Evolutionary conservation across 768 basidiomycete genomes (phyloP), one percentile per base, ranked within the genome.

Genomic region (Pleurotus tuber-regium): DNA sequence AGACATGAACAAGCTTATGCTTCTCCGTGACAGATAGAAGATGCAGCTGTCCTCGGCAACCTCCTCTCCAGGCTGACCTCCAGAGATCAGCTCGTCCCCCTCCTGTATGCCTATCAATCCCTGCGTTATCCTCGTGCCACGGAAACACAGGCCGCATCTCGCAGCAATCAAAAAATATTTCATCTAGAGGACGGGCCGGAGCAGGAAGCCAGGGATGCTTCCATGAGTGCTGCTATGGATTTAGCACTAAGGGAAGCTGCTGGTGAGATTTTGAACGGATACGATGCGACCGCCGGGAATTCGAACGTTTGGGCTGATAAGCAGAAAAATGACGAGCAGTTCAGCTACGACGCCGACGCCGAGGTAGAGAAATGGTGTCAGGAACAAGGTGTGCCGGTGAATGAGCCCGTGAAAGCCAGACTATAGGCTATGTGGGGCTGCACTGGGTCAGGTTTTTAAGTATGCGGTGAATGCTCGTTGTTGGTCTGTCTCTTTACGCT

Each of bases 261-360:
- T 4, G 59, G 61, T 35, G 50, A 56, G 28, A n/a, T 11, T 4
- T 10, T 40, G 35, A 21, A 43, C 39, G 25, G 38, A 24, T 24
- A 54, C 53, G 43, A 51, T 53, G 56, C 28, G 41, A 46, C 56
- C 53, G 51, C 23, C 12, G 68, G 68, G 21, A 80, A 75, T 56
- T 67, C 70, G 51, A 83, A 83, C 54, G 72, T 79, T 54, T 83
- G 82, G 82, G 79, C 80, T 4, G 82, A 84, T 60, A 72, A 69
- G 58, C 64, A 61, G 44, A 81, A 80, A 70, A 82, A 64, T 47
- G 51, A 41, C 29, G 57, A 56, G 4, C 74, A 77, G 57, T 84
- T 82, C 62, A 69, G 71, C 11, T 82, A 83, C 53, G 80, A 83
- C 52, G 77, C 79, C 0, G 80, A 83, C 39, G 62, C 23, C 8